phyloP scores from a whole-genome alignment of 2,329 filamentous ascomycete species.

The Ascochyta pisi region DNA sequence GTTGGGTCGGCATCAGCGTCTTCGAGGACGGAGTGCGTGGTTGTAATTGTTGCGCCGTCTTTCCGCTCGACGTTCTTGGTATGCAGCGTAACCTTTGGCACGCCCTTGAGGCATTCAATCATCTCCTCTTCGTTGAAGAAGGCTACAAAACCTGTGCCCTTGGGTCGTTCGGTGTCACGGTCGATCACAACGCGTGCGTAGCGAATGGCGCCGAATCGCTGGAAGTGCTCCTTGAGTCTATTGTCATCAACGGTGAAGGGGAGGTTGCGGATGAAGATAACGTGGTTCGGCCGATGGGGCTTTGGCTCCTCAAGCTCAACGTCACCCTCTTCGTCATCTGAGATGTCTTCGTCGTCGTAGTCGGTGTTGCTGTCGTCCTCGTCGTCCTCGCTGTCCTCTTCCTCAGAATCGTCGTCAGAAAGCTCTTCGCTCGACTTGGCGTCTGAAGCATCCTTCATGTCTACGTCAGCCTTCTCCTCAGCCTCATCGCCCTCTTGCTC shows the following conservation, averaged over 20 bases:
- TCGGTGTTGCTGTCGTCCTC: constrained; percentile 53
- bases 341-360: constrained; percentile 44
- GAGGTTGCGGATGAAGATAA: constrained; percentile 91
- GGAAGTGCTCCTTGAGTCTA: constrained; percentile 82
- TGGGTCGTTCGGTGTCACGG: constrained; percentile 80
- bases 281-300: constrained; percentile 70
- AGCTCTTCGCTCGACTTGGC: constrained; percentile 49
- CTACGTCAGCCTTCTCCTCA: constrained; percentile 50
- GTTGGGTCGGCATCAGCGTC: constrained; percentile 81
- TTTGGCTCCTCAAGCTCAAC: constrained; percentile 34
- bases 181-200: constrained; percentile 95
- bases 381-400: constrained; percentile 47
- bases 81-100: constrained; percentile 62
- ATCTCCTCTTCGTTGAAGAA: constrained; percentile 82
- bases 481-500: constrained; percentile 51
- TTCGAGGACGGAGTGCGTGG: constrained; percentile 78
- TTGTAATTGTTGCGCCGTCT: constrained; percentile 44
- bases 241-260: constrained; percentile 89
- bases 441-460: constrained; percentile 46
- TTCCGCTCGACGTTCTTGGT: constrained; percentile 44
- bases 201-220: constrained; percentile 83
- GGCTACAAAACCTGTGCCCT: constrained; percentile 93
- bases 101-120: constrained; percentile 74
- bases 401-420: constrained; percentile 52
- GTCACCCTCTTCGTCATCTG: constrained; percentile 51